Conservation (phyloP, 495 filamentous ascomycete species). For the Rhizodiscina lignyota region DNA sequence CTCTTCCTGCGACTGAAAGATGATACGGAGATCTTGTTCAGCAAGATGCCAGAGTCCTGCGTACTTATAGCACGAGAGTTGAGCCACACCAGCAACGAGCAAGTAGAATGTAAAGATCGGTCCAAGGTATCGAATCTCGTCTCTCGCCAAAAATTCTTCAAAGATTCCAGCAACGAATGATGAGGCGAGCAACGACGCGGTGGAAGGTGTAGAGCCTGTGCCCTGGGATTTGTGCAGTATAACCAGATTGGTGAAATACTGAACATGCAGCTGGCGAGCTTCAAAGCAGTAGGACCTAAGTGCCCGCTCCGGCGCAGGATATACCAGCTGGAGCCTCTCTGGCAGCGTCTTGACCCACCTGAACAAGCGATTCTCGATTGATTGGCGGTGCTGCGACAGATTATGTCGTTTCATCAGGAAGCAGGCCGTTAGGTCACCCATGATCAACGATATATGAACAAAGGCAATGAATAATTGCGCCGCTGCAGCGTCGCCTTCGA, state of each 20-base stretch:
- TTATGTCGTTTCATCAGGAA: constrained; percentile 7
- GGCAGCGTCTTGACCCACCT: constrained; percentile 12
- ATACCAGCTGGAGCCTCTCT: constrained; percentile 7
- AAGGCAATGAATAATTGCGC: constrained; percentile 9
- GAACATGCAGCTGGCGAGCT: constrained; percentile 11
- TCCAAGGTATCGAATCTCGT: constrained; percentile 11
- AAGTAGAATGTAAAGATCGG: constrained; percentile 14
- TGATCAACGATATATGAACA: constrained; percentile 10
- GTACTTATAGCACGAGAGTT: constrained; percentile 11
- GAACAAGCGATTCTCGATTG: constrained; percentile 7
- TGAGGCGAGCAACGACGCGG: constrained; percentile 9
- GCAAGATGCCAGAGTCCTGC: constrained; percentile 8
- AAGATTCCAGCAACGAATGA: constrained; percentile 13
- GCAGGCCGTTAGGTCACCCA: constrained; percentile 12
- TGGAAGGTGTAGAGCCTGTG: constrained; percentile 5
- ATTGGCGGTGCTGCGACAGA: constrained; percentile 6
- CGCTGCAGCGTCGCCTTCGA: constrained; percentile 5
- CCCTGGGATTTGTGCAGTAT: constrained; percentile 8
- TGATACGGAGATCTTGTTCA: constrained; percentile 10
- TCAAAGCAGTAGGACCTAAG: constrained; percentile 11
- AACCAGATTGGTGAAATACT: constrained; percentile 8
- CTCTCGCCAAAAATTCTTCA: constrained; percentile 13
- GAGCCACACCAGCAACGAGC: constrained; percentile 10
- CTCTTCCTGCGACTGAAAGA: constrained; percentile 8
- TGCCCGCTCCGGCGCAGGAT: constrained; percentile 3